These are phyloP conservation scores for Talaromyces sp. DNA, from an alignment of 2,329 filamentous ascomycete genomes.

Conservation along the genomic window DNA sequence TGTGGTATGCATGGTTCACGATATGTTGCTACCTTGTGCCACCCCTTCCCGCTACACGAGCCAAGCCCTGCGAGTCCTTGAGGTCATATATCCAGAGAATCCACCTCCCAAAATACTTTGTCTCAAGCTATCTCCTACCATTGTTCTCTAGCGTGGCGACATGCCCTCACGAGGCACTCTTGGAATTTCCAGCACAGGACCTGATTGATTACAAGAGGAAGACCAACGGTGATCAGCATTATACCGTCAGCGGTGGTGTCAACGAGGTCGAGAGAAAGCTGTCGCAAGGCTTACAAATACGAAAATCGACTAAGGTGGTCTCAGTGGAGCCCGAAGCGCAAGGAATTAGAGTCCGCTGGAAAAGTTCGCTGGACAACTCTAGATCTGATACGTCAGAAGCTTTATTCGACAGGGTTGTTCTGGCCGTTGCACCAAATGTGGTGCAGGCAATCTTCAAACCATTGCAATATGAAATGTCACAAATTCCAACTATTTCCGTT, in stretches of 20 bases:
- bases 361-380: not conserved
- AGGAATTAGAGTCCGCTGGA: not conserved
- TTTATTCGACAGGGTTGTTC: not conserved
- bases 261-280: not conserved
- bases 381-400: not conserved
- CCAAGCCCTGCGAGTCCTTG: not conserved
- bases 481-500: not conserved
- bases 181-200: conserved; percentile 24
- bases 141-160: conserved; percentile 50
- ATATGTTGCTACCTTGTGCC: not conserved
- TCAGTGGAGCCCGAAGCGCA: not conserved
- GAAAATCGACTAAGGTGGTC: not conserved
- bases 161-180: conserved; percentile 24
- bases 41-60: not conserved
- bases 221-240: not conserved
- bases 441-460: not conserved
- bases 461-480: not conserved
- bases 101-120: not conserved
- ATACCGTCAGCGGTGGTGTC: not conserved
- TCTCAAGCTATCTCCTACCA: conserved; percentile 50
- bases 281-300: not conserved
- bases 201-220: conserved; percentile 37
- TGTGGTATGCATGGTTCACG: not conserved
- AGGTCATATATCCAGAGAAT: not conserved
- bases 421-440: not conserved